Percentiles rank a stretch among this genome's conserved stretches.
Conservation (phyloP, 2,329 filamentous ascomycete species). For the Paecilomyces fulvus region DNA sequence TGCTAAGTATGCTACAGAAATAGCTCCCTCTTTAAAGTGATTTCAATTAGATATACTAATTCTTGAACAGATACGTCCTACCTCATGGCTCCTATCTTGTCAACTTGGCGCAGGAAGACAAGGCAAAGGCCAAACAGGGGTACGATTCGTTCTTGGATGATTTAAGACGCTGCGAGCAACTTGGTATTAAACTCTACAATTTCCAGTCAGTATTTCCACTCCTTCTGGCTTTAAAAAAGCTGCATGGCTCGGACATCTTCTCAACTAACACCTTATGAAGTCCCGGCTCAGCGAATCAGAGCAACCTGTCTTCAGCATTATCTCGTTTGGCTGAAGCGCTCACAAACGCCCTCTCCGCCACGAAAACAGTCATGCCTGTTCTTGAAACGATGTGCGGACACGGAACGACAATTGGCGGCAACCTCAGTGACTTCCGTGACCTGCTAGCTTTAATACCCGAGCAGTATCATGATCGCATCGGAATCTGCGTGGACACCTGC, state of each 20-base stretch:
- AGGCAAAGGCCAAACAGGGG: constrained; percentile 72
- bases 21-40: background rate
- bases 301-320: constrained; percentile 60
- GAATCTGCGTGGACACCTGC: constrained; percentile 94
- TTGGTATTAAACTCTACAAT: constrained; percentile 91
- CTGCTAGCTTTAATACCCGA: constrained; percentile 63
- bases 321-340: constrained; percentile 71
- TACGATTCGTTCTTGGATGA: constrained; percentile 84
- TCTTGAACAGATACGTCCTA: constrained; percentile 53
- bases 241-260: background rate
- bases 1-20: constrained; percentile 36
- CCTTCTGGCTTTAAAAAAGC: background rate
- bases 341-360: constrained; percentile 72
- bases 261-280: constrained; percentile 18
- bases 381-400: constrained; percentile 93
- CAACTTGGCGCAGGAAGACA: constrained; percentile 81
- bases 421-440: constrained; percentile 76
- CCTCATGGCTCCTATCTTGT: constrained; percentile 96
- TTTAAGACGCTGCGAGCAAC: constrained; percentile 69
- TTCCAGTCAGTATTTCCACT: constrained; percentile 55
- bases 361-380: constrained; percentile 67
- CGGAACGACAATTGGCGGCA: constrained; percentile 78
- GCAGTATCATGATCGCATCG: constrained; percentile 75
- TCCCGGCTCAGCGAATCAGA: constrained; percentile 71
- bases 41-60: background rate